Evolutionary conservation across 805 yeast species (phyloP), one percentile per base, ranked within the genome.

Genomic region (Saccharomycopsis guyanensis): DNA sequence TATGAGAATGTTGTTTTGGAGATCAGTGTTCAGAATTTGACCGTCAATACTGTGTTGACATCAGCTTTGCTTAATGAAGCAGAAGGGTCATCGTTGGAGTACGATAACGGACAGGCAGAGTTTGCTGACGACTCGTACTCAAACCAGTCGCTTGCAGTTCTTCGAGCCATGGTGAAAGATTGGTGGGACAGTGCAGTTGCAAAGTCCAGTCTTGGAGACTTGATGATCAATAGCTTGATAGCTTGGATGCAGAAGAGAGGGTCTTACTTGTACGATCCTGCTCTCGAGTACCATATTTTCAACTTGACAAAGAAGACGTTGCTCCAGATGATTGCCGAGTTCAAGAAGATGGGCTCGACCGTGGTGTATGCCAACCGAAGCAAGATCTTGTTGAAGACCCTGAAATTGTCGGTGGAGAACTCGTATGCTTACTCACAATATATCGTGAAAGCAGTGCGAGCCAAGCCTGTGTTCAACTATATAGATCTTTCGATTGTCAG

Each of bases 171-270:
- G 73, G 83, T 93, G 10, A 86, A 83, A 56, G 78, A 72, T 27
- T 87, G 96, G 96, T 91, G 97, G 96, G 94, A 87, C 57, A 83
- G 80, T 57, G 97, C 96, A 0, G 64, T 85, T 46, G 67, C 69
- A 18, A 77, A 76, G 46, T 29, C 36, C 12, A 72, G 75, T 59
- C 69, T 64, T 59, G 79, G 85, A 54, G 76, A 77, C 55, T 59
- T 76, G 52, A 69, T 62, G 55, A 63, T 77, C 15, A 75, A 76
- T 31, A 76, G 75, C 54, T 61, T 60, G 15, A 69, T 77, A 6
- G 55, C 80, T 3, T 91, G 98, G 98, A 85, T 88, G 20, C 86
- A 86, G 54, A 76, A 80, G 42, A 76, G 85, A 7, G 74, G 75
- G 7, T 85, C 96, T 0, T 72, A 60, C 54, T 65, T 93, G 20